Conservation (phyloP, 1,284 basidiomycete genomes). For the Phaffia rhodozyma region DNA sequence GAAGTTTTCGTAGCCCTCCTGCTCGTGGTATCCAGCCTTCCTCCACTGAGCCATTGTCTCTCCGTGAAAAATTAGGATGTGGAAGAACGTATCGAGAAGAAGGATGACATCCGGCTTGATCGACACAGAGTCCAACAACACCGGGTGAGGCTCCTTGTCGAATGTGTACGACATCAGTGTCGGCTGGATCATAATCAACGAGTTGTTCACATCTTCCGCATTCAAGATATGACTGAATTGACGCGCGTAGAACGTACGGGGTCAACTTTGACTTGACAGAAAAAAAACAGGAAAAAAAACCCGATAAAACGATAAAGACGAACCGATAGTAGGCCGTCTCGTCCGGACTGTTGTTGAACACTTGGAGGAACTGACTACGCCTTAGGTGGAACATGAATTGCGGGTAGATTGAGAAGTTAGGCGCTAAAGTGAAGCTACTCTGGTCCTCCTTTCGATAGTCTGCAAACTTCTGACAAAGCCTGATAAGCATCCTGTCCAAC, state of each 20-base stretch:
- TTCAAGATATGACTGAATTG: slow-evolving; percentile 74
- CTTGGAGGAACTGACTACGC: slow-evolving; percentile 95
- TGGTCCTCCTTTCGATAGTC: slow-evolving; percentile 98
- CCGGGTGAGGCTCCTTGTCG: slow-evolving; percentile 78
- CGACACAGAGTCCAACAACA: slow-evolving; percentile 91
- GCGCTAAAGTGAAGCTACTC: slow-evolving; percentile 78
- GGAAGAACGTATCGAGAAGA: slow-evolving; percentile 99
- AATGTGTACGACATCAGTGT: slow-evolving; percentile 98
- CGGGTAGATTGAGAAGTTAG: slow-evolving; percentile 98
- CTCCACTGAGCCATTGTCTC: slow-evolving; percentile 96
- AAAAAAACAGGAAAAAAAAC: slow-evolving; percentile 12
- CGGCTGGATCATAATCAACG: slow-evolving; percentile 98
- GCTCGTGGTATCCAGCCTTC: slow-evolving; percentile 98
- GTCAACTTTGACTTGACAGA: background rate
- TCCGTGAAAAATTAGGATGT: slow-evolving; percentile 99
- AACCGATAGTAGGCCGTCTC: slow-evolving; percentile 97
- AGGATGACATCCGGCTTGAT: slow-evolving; percentile 95
- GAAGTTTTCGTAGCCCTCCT: slow-evolving; percentile 98
- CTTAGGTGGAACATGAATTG: slow-evolving; percentile 99
- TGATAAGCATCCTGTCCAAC: slow-evolving; percentile 97
- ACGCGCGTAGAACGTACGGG: background rate
- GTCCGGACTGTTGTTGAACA: slow-evolving; percentile 99
- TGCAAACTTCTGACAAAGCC: slow-evolving; percentile 98
- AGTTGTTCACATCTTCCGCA: slow-evolving; percentile 98
- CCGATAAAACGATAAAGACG: slow-evolving; percentile 7